Conservation (phyloP, 768 basidiomycete species). For the Tricholoma sp. region DNA sequence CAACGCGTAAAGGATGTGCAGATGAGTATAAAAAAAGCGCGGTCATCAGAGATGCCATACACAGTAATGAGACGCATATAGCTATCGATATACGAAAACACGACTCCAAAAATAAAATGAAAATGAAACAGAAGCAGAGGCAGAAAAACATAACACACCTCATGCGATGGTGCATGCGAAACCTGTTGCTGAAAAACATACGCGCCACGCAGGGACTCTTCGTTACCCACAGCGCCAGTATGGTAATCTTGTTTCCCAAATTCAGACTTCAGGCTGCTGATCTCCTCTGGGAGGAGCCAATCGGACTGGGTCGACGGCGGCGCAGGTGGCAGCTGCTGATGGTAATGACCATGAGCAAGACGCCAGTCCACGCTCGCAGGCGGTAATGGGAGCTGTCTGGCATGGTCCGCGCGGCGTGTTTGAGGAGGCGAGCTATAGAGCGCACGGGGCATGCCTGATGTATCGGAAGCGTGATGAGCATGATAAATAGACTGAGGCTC, state of each 20-base stretch:
- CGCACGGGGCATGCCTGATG: conserved; percentile 11
- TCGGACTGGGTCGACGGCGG: conserved; percentile 1
- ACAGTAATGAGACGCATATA: too few relatives aligned
- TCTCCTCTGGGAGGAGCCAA: conserved; percentile 8
- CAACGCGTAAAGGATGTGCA: neutral
- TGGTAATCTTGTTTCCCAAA: conserved; percentile 3
- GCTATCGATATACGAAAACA: too few relatives aligned
- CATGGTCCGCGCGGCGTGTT: conserved; percentile 23
- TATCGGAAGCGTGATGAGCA: conserved; percentile 8
- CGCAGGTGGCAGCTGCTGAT: conserved; percentile 15
- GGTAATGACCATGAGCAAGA: conserved; percentile 27
- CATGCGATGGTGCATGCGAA: conserved; percentile 1
- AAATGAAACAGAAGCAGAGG: neutral
- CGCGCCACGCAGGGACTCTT: conserved; percentile 2
- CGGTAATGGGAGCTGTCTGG: conserved; percentile 18
- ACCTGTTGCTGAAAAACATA: conserved; percentile 15
- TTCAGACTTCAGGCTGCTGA: neutral
- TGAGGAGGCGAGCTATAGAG: conserved; percentile 4
- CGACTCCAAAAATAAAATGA: neutral
- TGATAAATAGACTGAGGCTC: conserved; percentile 28
- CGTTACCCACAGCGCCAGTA: conserved; percentile 4
- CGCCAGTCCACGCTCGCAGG: conserved; percentile 30
- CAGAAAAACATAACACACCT: neutral
- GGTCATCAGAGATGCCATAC: neutral
- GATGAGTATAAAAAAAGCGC: neutral